Conservation (phyloP, 352 stramenopile species). For the Blastocystis sp. region DNA sequence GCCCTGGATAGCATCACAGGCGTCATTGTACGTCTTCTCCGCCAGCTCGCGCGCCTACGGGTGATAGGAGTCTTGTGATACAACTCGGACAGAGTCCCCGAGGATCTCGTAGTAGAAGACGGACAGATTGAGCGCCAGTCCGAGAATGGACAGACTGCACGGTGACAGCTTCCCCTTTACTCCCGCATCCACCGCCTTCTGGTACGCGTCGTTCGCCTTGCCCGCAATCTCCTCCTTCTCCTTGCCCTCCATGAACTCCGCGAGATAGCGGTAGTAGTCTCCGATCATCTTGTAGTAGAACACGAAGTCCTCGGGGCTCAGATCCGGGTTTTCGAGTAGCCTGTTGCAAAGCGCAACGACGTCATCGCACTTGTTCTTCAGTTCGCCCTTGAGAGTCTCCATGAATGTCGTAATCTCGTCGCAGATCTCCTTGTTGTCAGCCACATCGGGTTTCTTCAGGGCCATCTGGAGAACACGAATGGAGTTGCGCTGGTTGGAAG, state of each 20-base stretch:
- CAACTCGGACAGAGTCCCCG: not conserved
- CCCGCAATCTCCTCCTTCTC: not conserved
- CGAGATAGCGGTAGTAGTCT: conserved; percentile 70
- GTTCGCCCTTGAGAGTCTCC: not conserved
- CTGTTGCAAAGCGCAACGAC: not conserved
- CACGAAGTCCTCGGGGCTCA: not conserved
- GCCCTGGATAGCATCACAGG: conserved; percentile 71
- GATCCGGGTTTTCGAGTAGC: not conserved
- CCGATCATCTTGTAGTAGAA: conserved; percentile 70
- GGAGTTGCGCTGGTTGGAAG: not conserved
- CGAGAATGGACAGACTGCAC: conserved; percentile 70
- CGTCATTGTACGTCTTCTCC: conserved; percentile 72
- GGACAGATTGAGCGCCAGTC: conserved; percentile 72
- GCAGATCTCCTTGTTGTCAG: not conserved
- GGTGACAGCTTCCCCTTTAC: conserved; percentile 63
- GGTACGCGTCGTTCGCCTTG: conserved; percentile 67
- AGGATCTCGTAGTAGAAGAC: conserved; percentile 72
- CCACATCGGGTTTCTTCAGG: not conserved
- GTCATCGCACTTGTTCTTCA: not conserved
- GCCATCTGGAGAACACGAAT: not conserved
- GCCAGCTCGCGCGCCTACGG: conserved; percentile 69
- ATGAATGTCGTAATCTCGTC: not conserved
- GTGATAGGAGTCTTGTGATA: not conserved
- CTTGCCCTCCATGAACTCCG: conserved; percentile 43
- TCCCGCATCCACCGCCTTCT: conserved; percentile 51